Base-by-base conservation (phyloP, 176 grass and related monocot genomes). In the Aegilops longissima region DNA sequence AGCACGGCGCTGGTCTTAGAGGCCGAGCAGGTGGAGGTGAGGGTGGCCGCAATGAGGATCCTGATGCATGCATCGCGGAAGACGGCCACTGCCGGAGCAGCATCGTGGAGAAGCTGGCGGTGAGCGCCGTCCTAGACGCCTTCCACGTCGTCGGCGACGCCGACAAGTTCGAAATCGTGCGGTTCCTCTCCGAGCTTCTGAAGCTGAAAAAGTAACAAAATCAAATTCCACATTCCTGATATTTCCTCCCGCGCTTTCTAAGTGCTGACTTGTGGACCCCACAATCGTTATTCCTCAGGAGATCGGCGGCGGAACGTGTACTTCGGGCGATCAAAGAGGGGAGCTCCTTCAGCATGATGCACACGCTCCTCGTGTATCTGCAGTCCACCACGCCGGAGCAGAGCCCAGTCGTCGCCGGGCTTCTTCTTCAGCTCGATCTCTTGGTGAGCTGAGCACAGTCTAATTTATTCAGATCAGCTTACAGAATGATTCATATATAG, bases 381-480 rank as follows among this genome's bases (percentile, higher is more conserved):
- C 93, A 95, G 71, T 85, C 85, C 3, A 45, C 90, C 6, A 59
- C 83, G 5, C 90, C 75, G 62, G 88, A 95, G 69, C 90, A 90
- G 33, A 88, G 61, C 69, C 93, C 90, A 7, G 63, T 90, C 12
- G 79, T 92, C 1, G 90, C 88, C 12, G 93, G 93, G 2, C 88
- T 95, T 3, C 93, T 95, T 6, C 93, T 95, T n/a, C 93, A 95
- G 87, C 90, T 95, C 0, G 87, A 95, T 81, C 93, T 95, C 27
- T 30, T 95, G 89, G 89, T 92, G 29, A 76, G 14, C n/a, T 12
- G 44, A 4, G 3, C 44, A 45, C 44, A 45, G 44, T 45, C 12
- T 3, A 45, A 12, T 12, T 45, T 54, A 59, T 69, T 75, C 42
- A 49, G 5, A 20, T 29, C 35, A 59, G 23, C 35, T 76, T 67